Base-by-base conservation (phyloP, 2,329 filamentous ascomycete genomes). In the Bisporella sp. region DNA sequence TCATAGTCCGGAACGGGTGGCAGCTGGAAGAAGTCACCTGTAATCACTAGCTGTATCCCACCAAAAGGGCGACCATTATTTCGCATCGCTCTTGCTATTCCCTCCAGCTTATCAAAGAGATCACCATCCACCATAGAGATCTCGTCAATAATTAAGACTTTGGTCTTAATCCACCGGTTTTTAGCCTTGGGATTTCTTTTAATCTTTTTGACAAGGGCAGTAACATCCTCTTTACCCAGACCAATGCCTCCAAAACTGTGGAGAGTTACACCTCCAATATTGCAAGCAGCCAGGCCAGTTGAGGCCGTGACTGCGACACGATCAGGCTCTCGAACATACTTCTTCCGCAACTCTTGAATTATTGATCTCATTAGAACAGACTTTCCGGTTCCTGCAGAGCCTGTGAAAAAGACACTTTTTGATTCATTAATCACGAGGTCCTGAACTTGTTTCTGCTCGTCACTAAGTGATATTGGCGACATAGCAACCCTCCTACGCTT, bases 101-200 rank as follows among this genome's bases (percentile, higher is more conserved):
- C 81, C 54, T 95, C 90, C 13, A 99, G 77, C 68, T 99, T 99
- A 72, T 99, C 93, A 59, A 97, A 99, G 0, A 99, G 75, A 33
- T 96, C 91, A 1, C 89, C 93, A 61, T 99, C 93, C 4, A 99
- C 91, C 95, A 99, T 99, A 9, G 93, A 97, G 4, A 99, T 84
- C 66, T 99, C 93, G 68, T 99, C 93, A 60, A 99, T 81, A 58
- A 99, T 78, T 29, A 99, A 77, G 9, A 89, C 82, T 63, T 91
- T 95, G 0, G 90, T 95, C 50, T 83, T 81, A 57, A 95, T 71
- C 95, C 95, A 99, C 40, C 92, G 81, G 56, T 82, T 85, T 65
- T 87, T 92, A 28, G 90, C 89, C 66, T 96, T 97, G 13, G 79
- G 76, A 58, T 97, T 96, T 52, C 83, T 81, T 60, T 87, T 85